Conservation (phyloP, 2,329 filamentous ascomycete genomes). For the Ascochyta koolunga region DNA sequence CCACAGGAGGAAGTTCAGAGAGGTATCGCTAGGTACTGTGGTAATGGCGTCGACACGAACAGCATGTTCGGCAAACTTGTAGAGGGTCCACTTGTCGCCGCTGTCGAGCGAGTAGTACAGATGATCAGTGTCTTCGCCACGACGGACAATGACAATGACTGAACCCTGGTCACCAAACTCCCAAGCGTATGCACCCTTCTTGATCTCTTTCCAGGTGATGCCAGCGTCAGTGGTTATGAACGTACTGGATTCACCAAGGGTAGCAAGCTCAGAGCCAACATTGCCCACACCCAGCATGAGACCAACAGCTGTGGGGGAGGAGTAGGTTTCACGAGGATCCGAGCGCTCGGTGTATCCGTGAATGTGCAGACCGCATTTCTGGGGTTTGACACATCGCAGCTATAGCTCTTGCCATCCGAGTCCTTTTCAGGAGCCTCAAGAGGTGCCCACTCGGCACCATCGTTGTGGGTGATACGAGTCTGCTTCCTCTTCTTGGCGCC, state of each 20-base stretch:
- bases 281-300: conserved; percentile 92
- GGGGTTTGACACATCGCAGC: conserved; percentile 65
- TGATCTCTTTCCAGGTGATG: conserved; percentile 81
- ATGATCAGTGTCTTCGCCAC: conserved; percentile 69
- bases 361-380: conserved; percentile 83
- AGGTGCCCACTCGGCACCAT: conserved; percentile 85
- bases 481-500: conserved; percentile 79
- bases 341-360: conserved; percentile 93
- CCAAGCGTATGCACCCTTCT: conserved; percentile 89
- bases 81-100: conserved; percentile 78
- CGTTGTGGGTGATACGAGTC: conserved; percentile 94
- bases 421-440: conserved; percentile 75
- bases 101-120: conserved; percentile 81
- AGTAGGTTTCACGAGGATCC: conserved; percentile 84
- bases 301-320: conserved; percentile 84
- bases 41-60: conserved; percentile 80
- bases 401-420: conserved; percentile 71
- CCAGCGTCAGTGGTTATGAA: conserved; percentile 94
- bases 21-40: conserved; percentile 86
- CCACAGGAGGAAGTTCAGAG: conserved; percentile 92
- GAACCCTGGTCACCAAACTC: conserved; percentile 95
- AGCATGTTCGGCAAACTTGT: conserved; percentile 72
- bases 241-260: conserved; percentile 77
- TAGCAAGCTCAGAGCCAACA: conserved; percentile 74
- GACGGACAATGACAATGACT: conserved; percentile 84